These are phyloP conservation scores for Aspergillus asperescens DNA, from an alignment of 495 filamentous ascomycete species.

Conservation along the genomic window DNA sequence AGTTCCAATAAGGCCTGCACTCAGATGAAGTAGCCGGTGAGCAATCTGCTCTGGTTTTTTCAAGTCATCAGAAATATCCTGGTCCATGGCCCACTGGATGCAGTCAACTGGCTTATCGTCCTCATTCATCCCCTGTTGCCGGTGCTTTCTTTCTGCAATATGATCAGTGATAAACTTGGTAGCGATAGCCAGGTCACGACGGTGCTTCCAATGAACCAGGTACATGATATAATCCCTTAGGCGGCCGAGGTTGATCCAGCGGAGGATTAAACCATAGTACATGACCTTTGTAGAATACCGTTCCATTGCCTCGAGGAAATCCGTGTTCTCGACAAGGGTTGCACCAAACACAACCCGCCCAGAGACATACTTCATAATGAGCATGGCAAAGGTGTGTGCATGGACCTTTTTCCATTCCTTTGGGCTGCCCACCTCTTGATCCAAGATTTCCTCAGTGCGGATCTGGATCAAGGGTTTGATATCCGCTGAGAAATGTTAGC, in stretches of 20 bases:
- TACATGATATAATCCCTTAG: background rate
- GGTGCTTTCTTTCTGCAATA: background rate
- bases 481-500: background rate
- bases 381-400: background rate
- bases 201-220: background rate
- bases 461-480: background rate
- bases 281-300: background rate
- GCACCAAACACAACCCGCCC: background rate
- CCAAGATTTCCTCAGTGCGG: background rate
- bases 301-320: background rate
- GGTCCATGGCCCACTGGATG: slow-evolving; percentile 1
- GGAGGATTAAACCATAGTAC: background rate
- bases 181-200: background rate
- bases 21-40: background rate
- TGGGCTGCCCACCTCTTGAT: background rate
- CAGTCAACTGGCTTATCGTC: background rate
- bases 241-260: background rate
- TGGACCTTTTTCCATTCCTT: background rate
- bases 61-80: background rate
- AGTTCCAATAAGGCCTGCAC: background rate
- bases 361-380: background rate
- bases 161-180: background rate
- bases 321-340: background rate
- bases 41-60: background rate
- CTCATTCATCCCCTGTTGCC: background rate